Evolutionary conservation across 2,329 filamentous ascomycete species (phyloP).

Genomic region (Epichloe sp.): DNA sequence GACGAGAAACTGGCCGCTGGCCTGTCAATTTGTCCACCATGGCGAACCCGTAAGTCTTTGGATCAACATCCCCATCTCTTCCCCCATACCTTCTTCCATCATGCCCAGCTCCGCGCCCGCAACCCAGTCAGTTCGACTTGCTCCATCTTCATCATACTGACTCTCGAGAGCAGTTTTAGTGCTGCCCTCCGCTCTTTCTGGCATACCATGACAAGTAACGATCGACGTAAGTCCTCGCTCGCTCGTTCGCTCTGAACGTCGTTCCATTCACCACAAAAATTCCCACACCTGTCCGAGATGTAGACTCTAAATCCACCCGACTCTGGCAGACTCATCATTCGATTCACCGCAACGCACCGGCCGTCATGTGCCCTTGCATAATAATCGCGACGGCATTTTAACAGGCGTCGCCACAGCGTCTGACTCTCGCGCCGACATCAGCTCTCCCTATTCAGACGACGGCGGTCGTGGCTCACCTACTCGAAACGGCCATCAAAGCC

Average conservation of each 20-base stretch:
- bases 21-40: constrained; percentile 6
- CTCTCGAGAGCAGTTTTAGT: constrained; percentile 38
- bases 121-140: not conserved
- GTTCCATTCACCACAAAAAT: not conserved
- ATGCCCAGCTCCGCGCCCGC: not conserved
- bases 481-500: constrained; percentile 34
- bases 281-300: not conserved
- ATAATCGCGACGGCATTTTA: constrained; percentile 68
- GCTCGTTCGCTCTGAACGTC: not conserved
- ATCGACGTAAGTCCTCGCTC: constrained; percentile 41
- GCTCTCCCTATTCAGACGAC: constrained; percentile 67
- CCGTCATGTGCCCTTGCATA: constrained; percentile 75
- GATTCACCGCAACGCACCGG: constrained; percentile 89
- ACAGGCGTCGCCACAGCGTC: constrained; percentile 80
- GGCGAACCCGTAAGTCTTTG: constrained; percentile 11
- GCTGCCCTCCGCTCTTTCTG: constrained; percentile 80
- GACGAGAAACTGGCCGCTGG: not conserved
- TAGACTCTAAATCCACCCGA: not conserved
- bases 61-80: too few relatives aligned
- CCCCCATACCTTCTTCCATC: not conserved
- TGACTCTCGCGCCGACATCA: constrained; percentile 78
- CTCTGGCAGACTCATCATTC: constrained; percentile 63
- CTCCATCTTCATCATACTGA: not conserved
- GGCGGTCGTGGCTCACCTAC: constrained; percentile 38
- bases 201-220: constrained; percentile 74